phyloP scores from a whole-genome alignment of 768 basidiomycete species.

The Mycena polygramma region DNA sequence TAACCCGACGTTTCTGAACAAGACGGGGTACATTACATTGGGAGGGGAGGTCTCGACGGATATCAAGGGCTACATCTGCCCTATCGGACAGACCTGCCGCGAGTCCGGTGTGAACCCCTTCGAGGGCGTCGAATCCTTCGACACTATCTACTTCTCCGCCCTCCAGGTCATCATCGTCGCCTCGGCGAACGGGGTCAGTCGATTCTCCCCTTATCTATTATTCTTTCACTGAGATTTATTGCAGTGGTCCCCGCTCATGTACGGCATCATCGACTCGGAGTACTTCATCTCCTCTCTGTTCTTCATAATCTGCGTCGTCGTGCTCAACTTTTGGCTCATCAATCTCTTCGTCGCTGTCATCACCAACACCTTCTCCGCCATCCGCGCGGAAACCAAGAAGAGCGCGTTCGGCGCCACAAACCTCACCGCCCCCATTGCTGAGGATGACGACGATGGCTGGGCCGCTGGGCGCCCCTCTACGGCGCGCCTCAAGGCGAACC shows the following conservation, averaged over 20 bases:
- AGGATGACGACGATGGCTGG: slow-evolving; percentile 70
- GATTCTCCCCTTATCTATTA: slow-evolving; percentile 1
- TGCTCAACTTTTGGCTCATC: slow-evolving; percentile 95
- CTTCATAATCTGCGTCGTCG: slow-evolving; percentile 86
- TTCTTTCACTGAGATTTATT: background rate
- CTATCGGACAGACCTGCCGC: slow-evolving; percentile 85
- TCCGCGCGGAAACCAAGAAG: slow-evolving; percentile 86
- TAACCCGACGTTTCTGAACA: slow-evolving; percentile 66
- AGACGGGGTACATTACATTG: slow-evolving; percentile 53
- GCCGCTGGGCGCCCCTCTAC: slow-evolving; percentile 55
- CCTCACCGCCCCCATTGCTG: slow-evolving; percentile 17
- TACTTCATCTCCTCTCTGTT: slow-evolving; percentile 90
- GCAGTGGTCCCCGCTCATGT: slow-evolving; percentile 89
- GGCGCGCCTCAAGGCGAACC: slow-evolving; percentile 53
- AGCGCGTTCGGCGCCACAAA: slow-evolving; percentile 90
- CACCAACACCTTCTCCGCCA: slow-evolving; percentile 91
- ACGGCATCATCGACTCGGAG: slow-evolving; percentile 89
- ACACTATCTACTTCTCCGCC: slow-evolving; percentile 85
- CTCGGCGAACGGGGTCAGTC: slow-evolving; percentile 78
- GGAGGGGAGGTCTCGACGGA: slow-evolving; percentile 43
- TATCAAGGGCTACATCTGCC: slow-evolving; percentile 91
- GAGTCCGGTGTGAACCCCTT: slow-evolving; percentile 82
- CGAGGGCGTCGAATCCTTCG: slow-evolving; percentile 81
- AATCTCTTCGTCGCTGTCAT: slow-evolving; percentile 97
- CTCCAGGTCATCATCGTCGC: slow-evolving; percentile 91